Evolutionary conservation across 139 green algal genomes (phyloP).

Genomic region (Choricystis sp.): DNA sequence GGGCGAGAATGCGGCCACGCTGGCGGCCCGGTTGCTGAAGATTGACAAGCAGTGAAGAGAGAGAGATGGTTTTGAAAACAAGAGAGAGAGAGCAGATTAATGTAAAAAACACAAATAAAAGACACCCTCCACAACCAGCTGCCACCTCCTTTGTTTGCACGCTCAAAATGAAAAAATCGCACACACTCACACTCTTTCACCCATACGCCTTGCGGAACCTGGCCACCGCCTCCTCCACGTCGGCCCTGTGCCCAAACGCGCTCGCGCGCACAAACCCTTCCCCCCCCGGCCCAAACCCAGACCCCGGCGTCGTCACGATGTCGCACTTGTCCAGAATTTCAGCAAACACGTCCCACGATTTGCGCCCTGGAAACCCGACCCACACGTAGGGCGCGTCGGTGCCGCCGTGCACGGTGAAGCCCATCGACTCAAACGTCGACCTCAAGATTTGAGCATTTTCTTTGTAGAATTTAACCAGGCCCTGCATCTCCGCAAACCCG

Average conservation of each 20-base stretch:
- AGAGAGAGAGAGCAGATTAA: neutral
- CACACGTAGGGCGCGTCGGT: slow-evolving; percentile 95
- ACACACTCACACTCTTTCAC: neutral
- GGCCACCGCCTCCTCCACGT: slow-evolving; percentile 64
- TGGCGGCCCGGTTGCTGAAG: neutral
- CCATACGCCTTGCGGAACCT: slow-evolving; percentile 55
- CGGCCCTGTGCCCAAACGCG: slow-evolving; percentile 79
- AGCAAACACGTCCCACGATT: slow-evolving; percentile 91
- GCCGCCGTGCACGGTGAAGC: slow-evolving; percentile 86
- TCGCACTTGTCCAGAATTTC: slow-evolving; percentile 89
- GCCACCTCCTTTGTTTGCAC: neutral
- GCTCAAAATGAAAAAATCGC: neutral
- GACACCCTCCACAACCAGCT: too few species aligned
- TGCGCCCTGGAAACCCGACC: slow-evolving; percentile 82
- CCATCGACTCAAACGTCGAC: slow-evolving; percentile 76
- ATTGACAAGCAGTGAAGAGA: neutral
- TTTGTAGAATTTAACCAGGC: slow-evolving; percentile 92
- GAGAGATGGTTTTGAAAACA: neutral
- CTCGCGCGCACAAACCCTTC: slow-evolving; percentile 93
- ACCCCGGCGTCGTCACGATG: slow-evolving; percentile 95
- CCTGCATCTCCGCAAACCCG: slow-evolving; percentile 65
- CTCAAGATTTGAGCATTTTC: slow-evolving; percentile 90
- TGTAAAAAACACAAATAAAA: neutral
- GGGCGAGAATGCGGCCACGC: neutral
- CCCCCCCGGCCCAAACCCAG: slow-evolving; percentile 82